phyloP scores from a whole-genome alignment of 768 basidiomycete genomes.

The Leccinum uliginosum region DNA sequence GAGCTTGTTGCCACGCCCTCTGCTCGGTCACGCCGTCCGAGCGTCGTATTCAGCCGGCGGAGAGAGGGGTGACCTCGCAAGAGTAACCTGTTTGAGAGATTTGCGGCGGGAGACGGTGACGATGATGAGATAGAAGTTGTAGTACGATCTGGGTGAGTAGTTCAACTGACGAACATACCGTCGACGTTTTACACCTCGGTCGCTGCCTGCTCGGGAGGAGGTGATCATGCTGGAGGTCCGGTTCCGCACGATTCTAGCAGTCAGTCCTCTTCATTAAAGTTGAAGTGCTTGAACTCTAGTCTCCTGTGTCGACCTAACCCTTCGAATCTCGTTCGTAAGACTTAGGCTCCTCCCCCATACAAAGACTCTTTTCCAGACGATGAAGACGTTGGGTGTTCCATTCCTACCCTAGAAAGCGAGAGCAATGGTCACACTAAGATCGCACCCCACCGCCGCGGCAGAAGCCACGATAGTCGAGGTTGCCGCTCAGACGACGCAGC shows the following conservation, averaged over 20 bases:
- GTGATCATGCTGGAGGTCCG: neutral
- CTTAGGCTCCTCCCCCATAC: constrained; percentile 43
- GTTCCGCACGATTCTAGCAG: constrained; percentile 23
- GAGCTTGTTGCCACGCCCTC: constrained; percentile 3
- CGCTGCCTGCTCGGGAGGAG: no score
- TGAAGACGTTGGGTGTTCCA: constrained; percentile 28
- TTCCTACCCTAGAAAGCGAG: constrained; percentile 43
- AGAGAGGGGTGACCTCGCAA: constrained; percentile 7
- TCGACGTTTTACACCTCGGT: no score
- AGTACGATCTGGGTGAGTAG: no score
- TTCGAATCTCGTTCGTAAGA: constrained; percentile 51
- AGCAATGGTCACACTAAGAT: constrained; percentile 46
- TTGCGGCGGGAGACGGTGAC: constrained; percentile 17
- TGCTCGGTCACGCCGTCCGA: constrained; percentile 4
- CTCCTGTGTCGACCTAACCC: constrained; percentile 59
- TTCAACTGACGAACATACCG: no score
- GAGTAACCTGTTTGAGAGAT: neutral
- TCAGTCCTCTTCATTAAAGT: constrained; percentile 21
- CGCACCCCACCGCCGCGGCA: constrained; percentile 32
- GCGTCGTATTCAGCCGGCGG: constrained; percentile 4
- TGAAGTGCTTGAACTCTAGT: constrained; percentile 37
- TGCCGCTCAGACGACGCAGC: constrained; percentile 19
- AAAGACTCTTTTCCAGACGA: constrained; percentile 34
- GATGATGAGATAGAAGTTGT: neutral
- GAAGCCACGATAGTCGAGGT: constrained; percentile 21